phyloP scores from a whole-genome alignment of 1,284 basidiomycete species.

The Mycena sp. region DNA sequence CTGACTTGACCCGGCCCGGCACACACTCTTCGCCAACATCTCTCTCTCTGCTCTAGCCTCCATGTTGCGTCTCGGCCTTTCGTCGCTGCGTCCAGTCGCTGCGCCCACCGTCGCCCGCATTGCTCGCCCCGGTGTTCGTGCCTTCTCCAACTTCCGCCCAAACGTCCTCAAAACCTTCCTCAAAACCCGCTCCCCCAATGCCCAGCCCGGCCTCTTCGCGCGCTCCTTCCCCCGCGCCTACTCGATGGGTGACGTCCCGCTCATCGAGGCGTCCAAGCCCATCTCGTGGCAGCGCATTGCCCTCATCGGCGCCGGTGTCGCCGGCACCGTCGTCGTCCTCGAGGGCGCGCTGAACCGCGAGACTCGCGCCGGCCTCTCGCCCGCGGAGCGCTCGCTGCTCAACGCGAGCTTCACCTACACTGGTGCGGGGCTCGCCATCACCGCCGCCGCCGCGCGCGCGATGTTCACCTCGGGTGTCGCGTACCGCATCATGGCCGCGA shows the following conservation, averaged over 20 bases:
- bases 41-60: not conserved
- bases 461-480: constrained; percentile 83
- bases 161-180: constrained; percentile 18
- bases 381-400: constrained; percentile 74
- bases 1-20: too few relatives aligned
- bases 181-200: constrained; percentile 19
- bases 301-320: constrained; percentile 65
- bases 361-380: constrained; percentile 72
- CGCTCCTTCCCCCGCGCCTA: constrained; percentile 15
- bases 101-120: constrained; percentile 14
- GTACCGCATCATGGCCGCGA: constrained; percentile 84
- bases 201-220: not conserved
- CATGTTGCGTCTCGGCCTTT: constrained; percentile 28
- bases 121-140: constrained; percentile 16
- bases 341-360: constrained; percentile 81
- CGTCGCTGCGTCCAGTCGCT: constrained; percentile 26
- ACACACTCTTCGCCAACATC: not conserved
- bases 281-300: constrained; percentile 55
- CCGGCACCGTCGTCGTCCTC: constrained; percentile 70
- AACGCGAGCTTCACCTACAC: constrained; percentile 89
- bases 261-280: constrained; percentile 22
- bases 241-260: constrained; percentile 17
- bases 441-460: constrained; percentile 80
- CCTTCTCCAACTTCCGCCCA: constrained; percentile 26
- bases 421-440: constrained; percentile 81